Conservation (phyloP, 495 filamentous ascomycete genomes). For the Pseudotulostoma volvatum region DNA sequence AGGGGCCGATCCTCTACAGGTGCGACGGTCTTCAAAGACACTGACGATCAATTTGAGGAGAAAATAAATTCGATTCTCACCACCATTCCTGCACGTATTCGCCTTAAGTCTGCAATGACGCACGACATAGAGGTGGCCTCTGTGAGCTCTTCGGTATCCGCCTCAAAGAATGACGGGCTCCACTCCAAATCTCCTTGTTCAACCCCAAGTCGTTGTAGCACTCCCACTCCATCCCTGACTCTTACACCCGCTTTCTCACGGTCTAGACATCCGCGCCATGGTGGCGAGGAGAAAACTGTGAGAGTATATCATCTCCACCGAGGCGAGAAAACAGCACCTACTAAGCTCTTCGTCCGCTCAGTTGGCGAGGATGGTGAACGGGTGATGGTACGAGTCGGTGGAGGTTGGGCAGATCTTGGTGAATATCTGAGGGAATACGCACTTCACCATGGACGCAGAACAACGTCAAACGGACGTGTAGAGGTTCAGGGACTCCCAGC, state of each 20-base stretch:
- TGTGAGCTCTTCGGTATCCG: slow-evolving; percentile 23
- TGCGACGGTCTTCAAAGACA: slow-evolving; percentile 24
- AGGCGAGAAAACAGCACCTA: slow-evolving; percentile 61
- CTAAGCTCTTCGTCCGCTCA: slow-evolving; percentile 82
- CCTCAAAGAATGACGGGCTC: slow-evolving; percentile 16
- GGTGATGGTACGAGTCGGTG: slow-evolving; percentile 93
- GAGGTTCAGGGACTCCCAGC: slow-evolving; percentile 26
- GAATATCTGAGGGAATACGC: slow-evolving; percentile 93
- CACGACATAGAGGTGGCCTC: slow-evolving; percentile 20
- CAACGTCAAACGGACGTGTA: slow-evolving; percentile 17
- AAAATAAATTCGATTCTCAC: slow-evolving; percentile 75
- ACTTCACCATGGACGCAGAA: slow-evolving; percentile 56
- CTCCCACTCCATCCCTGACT: slow-evolving; percentile 53
- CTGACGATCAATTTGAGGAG: slow-evolving; percentile 55
- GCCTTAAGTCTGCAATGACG: slow-evolving; percentile 38
- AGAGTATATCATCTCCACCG: slow-evolving; percentile 89
- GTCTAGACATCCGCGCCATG: slow-evolving; percentile 20
- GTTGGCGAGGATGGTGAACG: slow-evolving; percentile 83
- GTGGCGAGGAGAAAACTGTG: slow-evolving; percentile 43
- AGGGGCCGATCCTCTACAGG: too few species aligned
- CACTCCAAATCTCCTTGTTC: slow-evolving; percentile 23
- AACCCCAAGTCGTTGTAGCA: slow-evolving; percentile 23
- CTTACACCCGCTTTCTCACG: slow-evolving; percentile 41
- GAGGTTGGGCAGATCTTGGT: slow-evolving; percentile 88
- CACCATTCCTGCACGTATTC: slow-evolving; percentile 64